Base-by-base conservation (phyloP, 495 filamentous ascomycete genomes). In the Annulohypoxylon stygium region DNA sequence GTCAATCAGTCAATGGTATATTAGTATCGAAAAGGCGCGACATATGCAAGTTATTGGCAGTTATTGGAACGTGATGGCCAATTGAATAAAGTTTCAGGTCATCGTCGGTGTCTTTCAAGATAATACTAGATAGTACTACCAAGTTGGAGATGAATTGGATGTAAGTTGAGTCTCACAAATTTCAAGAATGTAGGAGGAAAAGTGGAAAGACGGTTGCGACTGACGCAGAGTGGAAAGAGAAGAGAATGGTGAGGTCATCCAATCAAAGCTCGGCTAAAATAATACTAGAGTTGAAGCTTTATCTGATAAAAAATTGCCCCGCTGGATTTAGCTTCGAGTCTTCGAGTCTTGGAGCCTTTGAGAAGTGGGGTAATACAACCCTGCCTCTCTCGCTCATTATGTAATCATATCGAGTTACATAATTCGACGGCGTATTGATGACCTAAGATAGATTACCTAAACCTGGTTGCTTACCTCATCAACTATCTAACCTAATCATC, bases 181-280 rank as follows among this genome's bases (percentile, higher is more conserved):
- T 6, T 30, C 30, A 6, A 30, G 30, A 30, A 30, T n/a, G 18
- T 25, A 30, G 18, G 25, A 9, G 10, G 14, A 18, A 33, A 18
- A 55, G 8, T 7, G 25, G 47, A 7, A 50, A 25, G 23, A 47
- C n/a, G 23, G 18, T 50, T 55, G 51, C 11, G 14, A 33, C 7
- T 55, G 51, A 55, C 30, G 14, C 1, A 39, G 8, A 30, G n/a
- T 20, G 43, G 10, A 39, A 58, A 39, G 54, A 18, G 12, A 18
- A 36, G 16, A 8, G 12, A 69, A 70, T 70, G 55, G 62, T 74
- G 71, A 74, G 71, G 71, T 74, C 71, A 74, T 74, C 66, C 72
- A 75, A 75, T 75, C 67, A 75, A 71, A 71, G 36, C 9, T 25
- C 4, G 43, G 23, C 60, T 59, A 71, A 70, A 75, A 75, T 71